Base-by-base conservation (phyloP, 1,284 basidiomycete genomes). In the Macrocybe sp. region DNA sequence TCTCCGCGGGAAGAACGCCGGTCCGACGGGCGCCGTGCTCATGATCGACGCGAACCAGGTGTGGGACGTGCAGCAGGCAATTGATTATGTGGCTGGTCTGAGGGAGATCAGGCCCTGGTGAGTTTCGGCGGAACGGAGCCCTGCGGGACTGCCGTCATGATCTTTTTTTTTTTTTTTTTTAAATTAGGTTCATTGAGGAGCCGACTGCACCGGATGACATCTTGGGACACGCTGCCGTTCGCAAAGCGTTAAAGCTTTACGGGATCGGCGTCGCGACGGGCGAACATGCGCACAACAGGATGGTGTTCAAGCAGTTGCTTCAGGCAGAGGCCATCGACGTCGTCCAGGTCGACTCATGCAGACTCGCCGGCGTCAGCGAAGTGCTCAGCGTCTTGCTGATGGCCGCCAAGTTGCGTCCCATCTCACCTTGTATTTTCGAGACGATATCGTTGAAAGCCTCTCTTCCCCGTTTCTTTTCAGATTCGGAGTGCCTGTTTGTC, bases 21-120 rank as follows among this genome's bases (percentile, higher is more conserved):
- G 94, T 7, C 92, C 92, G 2, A 92, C 93, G 0, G 94, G 95
- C 9, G 83, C 86, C 43, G 94, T 97, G 22, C 74, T 97, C 52
- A 97, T 97, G 94, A 91, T 97, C 54, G 94, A 97, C 65, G 89
- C 94, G 43, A 97, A 97, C 70, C 94, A 95, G 68, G 91, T 97
- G 14, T 97, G 93, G 93, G 93, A 97, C 59, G 95, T 97, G 12
- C 76, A 84, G 37, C 81, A 95, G 66, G 94, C 94, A 3, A 88
- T 97, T 60, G 89, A 95, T 46, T 97, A 95, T 67, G 90, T 96
- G 56, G 83, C 83, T 61, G 76, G 82, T 53, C 75, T 97, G 34
- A 78, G 81, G 57, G 79, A 81, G 49, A 82, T 95, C 65, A 89
- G 87, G 61, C 94, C 94, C n/a, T 97, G 94, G 95, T 86, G 54